Percentiles rank a stretch among this genome's conserved stretches.
Conservation (phyloP, 805 yeast species). For the Komagataella phaffii region DNA sequence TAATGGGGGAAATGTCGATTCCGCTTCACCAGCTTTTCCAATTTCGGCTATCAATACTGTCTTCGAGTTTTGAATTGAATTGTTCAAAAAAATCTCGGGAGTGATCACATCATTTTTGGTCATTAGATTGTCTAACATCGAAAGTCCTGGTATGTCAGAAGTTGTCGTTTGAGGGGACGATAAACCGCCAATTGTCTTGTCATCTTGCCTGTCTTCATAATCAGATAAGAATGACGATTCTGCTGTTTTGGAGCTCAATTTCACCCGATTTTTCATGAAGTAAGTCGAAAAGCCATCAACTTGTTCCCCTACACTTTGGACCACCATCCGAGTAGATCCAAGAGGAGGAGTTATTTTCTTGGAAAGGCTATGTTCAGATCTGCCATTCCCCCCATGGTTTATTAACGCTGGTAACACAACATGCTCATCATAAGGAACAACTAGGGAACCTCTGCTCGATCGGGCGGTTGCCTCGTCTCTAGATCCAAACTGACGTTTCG, state of each 20-base stretch:
- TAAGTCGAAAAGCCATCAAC: neutral
- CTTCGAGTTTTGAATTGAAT: neutral
- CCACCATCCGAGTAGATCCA: neutral
- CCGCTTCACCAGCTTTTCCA: neutral
- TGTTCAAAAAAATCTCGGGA: neutral
- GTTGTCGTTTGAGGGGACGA: neutral
- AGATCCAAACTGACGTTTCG: neutral
- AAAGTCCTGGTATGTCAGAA: neutral
- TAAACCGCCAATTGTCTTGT: neutral
- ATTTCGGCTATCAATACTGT: neutral
- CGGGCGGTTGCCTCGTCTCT: neutral
- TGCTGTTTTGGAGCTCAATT: neutral
- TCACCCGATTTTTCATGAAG: neutral
- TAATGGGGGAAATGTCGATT: neutral
- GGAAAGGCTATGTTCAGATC: neutral
- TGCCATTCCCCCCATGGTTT: neutral
- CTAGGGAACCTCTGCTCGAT: neutral
- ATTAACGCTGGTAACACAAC: neutral
- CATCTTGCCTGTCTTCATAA: neutral
- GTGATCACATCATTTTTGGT: neutral
- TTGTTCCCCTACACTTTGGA: neutral
- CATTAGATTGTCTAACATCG: neutral
- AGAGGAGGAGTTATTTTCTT: neutral
- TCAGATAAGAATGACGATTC: neutral
- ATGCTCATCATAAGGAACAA: neutral